Evolutionary conservation across 768 basidiomycete genomes (phyloP).

Genomic region (Suillus plorans): DNA sequence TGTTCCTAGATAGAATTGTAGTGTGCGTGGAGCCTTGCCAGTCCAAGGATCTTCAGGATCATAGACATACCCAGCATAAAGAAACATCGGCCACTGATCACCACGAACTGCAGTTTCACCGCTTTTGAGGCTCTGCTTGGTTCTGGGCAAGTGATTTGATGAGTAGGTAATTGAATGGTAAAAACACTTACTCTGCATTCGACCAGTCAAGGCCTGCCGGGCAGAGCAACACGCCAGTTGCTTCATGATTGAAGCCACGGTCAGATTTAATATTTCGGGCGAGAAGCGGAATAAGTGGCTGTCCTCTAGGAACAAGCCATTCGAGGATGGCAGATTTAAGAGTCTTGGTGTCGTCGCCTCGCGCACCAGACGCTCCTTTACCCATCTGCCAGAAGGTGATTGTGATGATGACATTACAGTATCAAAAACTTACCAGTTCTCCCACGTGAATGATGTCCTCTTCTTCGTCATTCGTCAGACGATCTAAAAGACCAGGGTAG

Average conservation of each 20-base stretch:
- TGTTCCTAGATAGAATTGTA: no score
- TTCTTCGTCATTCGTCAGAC: not conserved
- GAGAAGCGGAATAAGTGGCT: slow-evolving; percentile 15
- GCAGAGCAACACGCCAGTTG: slow-evolving; percentile 28
- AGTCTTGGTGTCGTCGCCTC: slow-evolving; percentile 22
- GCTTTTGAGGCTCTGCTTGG: not conserved
- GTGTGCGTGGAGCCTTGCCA: no score
- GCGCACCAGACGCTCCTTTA: slow-evolving; percentile 22
- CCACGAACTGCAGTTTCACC: not conserved
- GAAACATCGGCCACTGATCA: not conserved
- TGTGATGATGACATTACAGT: not conserved
- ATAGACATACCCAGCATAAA: not conserved
- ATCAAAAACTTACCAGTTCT: not conserved
- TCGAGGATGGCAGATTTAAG: slow-evolving; percentile 19
- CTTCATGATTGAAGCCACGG: slow-evolving; percentile 24
- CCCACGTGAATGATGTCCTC: not conserved
- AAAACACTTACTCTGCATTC: slow-evolving; percentile 14
- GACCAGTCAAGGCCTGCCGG: slow-evolving; percentile 28
- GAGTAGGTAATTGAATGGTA: not conserved
- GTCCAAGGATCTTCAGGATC: no score
- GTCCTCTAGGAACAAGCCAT: slow-evolving; percentile 21
- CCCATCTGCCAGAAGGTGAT: not conserved
- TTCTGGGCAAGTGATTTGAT: not conserved
- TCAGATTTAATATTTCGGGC: slow-evolving; percentile 12
- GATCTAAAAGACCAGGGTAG: not conserved